These are phyloP conservation scores for Colletotrichum sansevieriae DNA, from an alignment of 2,329 filamentous ascomycete genomes.

Conservation along the genomic window DNA sequence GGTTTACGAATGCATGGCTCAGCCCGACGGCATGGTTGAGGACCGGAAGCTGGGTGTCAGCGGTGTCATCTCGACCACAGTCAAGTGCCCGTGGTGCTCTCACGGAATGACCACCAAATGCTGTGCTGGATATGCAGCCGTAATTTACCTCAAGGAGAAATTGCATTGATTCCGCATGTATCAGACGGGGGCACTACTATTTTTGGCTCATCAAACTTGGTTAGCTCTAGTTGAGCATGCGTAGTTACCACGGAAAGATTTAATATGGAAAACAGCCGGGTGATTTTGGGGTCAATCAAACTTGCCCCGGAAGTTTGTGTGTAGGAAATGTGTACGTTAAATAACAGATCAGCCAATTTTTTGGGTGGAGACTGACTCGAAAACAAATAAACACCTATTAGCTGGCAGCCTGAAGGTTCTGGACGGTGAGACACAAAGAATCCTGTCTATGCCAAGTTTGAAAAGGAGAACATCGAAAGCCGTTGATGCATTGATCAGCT, in stretches of 20 bases:
- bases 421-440: background rate
- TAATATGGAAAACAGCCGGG: background rate
- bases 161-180: conserved; percentile 57
- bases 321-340: conserved; percentile 15
- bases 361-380: conserved; percentile 7
- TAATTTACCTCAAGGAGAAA: conserved; percentile 75
- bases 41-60: conserved; percentile 65
- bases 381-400: conserved; percentile 21
- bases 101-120: conserved; percentile 78
- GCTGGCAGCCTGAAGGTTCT: background rate
- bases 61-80: conserved; percentile 70
- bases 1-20: conserved; percentile 74
- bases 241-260: background rate
- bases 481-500: too few relatives aligned
- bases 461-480: too few relatives aligned
- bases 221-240: background rate
- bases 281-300: background rate
- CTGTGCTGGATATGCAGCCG: conserved; percentile 76
- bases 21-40: conserved; percentile 67
- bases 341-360: conserved; percentile 10
- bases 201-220: background rate
- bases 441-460: too few relatives aligned
- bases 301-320: conserved; percentile 8
- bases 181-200: background rate
- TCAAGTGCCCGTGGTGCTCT: conserved; percentile 79